These are phyloP conservation scores for Penicillium coffeae DNA, from an alignment of 495 filamentous ascomycete species.

Conservation along the genomic window DNA sequence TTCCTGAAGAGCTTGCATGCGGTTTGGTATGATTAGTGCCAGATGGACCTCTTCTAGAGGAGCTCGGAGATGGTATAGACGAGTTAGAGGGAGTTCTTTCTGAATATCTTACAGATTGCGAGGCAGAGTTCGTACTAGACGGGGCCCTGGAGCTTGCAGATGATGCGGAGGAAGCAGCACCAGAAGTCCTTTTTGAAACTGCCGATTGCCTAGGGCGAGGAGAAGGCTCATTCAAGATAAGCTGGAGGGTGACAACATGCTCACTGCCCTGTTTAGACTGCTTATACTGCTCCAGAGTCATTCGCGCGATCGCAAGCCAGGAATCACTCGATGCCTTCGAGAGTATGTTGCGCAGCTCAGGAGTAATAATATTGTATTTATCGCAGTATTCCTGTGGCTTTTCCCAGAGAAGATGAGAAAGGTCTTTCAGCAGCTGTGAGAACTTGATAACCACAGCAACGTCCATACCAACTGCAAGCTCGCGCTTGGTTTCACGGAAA, in stretches of 20 bases:
- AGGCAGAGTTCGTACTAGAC: not conserved
- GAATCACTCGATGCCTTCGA: slow-evolving; percentile 26
- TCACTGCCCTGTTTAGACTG: not conserved
- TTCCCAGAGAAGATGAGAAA: slow-evolving; percentile 24
- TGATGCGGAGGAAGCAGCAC: too few species aligned
- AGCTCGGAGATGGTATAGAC: not conserved
- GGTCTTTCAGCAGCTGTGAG: slow-evolving; percentile 33
- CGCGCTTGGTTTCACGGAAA: slow-evolving; percentile 7
- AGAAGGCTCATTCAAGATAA: not conserved
- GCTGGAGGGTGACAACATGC: not conserved
- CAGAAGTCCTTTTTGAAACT: too few species aligned
- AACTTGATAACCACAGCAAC: slow-evolving; percentile 32
- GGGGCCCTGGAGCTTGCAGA: not conserved
- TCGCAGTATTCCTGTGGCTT: slow-evolving; percentile 8
- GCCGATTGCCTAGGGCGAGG: too few species aligned
- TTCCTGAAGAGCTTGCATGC: too few species aligned
- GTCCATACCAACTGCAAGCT: slow-evolving; percentile 28
- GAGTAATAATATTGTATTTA: slow-evolving; percentile 13
- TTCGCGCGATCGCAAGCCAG: slow-evolving; percentile 27
- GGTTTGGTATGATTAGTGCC: not conserved
- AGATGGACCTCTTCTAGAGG: not conserved
- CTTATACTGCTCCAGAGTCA: slow-evolving; percentile 12
- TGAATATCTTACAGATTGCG: too few species aligned
- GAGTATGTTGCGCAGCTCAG: slow-evolving; percentile 26
- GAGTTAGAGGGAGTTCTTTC: too few species aligned